phyloP scores from a whole-genome alignment of 129 eudicot species.

The Tagetes erecta region DNA sequence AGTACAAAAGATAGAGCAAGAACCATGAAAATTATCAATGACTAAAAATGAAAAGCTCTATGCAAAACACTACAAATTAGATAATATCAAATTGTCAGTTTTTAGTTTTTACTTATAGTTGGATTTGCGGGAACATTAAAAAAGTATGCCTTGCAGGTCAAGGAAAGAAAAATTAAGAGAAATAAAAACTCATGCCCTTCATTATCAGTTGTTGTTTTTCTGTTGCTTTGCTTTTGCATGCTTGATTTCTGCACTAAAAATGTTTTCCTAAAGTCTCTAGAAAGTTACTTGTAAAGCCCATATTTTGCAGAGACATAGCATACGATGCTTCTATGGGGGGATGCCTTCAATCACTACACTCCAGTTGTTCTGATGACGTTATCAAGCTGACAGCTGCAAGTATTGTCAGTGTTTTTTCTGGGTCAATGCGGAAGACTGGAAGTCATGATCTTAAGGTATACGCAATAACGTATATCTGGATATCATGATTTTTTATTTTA shows the following conservation, averaged over 20 bases:
- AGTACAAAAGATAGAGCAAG: not conserved
- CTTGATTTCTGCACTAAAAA: not conserved
- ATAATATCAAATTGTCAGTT: not conserved
- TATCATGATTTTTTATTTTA: constrained; percentile 12
- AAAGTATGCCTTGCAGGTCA: not conserved
- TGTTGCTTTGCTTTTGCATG: constrained; percentile 9
- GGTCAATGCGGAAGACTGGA: constrained; percentile 58
- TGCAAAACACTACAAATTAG: not conserved
- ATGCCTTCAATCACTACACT: constrained; percentile 75
- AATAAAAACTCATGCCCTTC: not conserved
- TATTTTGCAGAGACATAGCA: constrained; percentile 53
- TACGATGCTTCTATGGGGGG: constrained; percentile 82
- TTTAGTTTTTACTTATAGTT: not conserved
- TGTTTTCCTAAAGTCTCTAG: not conserved
- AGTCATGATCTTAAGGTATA: constrained; percentile 84
- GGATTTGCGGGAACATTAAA: not conserved
- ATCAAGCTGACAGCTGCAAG: constrained; percentile 77
- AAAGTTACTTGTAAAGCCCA: constrained; percentile 21
- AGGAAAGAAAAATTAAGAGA: not conserved
- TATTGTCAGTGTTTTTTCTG: constrained; percentile 58
- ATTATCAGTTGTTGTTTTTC: constrained; percentile 1
- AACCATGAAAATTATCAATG: not conserved
- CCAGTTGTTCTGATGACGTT: constrained; percentile 65
- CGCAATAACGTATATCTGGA: constrained; percentile 11
- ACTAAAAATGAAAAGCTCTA: too few relatives aligned